Conservation (phyloP, 305 asterid species). For the Plantago rigida region DNA sequence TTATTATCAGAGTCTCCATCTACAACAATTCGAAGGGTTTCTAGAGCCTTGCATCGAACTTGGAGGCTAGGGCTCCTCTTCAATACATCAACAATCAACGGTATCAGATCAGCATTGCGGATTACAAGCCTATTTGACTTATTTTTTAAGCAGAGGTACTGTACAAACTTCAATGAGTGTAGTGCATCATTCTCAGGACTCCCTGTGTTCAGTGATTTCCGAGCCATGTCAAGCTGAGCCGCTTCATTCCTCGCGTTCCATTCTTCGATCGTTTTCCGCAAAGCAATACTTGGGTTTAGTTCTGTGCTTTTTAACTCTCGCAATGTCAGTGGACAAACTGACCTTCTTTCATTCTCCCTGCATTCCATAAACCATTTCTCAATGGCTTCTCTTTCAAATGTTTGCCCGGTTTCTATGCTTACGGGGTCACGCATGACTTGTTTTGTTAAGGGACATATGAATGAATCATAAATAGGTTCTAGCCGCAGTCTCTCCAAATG, state of each 20-base stretch:
- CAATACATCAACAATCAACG: conserved; percentile 65
- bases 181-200: conserved; percentile 57
- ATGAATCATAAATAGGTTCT: conserved; percentile 83
- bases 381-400: conserved; percentile 83
- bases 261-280: conserved; percentile 76
- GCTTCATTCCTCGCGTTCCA: conserved; percentile 98
- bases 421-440: conserved; percentile 93
- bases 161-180: conserved; percentile 58
- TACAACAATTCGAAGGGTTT: conserved; percentile 79
- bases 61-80: conserved; percentile 61
- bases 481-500: conserved; percentile 65
- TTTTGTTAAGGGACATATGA: conserved; percentile 78
- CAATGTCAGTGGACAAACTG: conserved; percentile 66
- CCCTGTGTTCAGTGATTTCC: conserved; percentile 44
- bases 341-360: conserved; percentile 53
- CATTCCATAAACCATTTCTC: conserved; percentile 83
- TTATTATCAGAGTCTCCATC: conserved; percentile 81
- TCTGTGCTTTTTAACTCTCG: conserved; percentile 65
- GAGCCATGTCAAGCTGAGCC: conserved; percentile 81
- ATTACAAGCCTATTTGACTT: conserved; percentile 53
- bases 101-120: conserved; percentile 66
- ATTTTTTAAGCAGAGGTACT: conserved; percentile 55
- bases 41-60: conserved; percentile 67
- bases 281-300: conserved; percentile 78
- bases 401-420: conserved; percentile 73